Conservation (phyloP, 1,284 basidiomycete species). For the Volvariella volvacea region DNA sequence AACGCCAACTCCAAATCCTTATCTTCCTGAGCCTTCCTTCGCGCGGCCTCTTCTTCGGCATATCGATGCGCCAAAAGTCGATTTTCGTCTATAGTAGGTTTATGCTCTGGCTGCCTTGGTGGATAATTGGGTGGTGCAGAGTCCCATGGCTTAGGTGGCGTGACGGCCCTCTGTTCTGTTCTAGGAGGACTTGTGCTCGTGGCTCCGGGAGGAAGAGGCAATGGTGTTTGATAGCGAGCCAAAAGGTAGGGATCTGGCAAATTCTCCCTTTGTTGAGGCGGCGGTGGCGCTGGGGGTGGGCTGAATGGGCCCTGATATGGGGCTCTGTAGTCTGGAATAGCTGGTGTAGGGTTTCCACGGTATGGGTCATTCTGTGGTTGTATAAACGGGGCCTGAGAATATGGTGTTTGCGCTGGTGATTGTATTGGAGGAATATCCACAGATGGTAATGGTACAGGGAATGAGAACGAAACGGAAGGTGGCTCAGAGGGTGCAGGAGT, state of each 20-base stretch:
- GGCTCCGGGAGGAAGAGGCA: slow-evolving; percentile 41
- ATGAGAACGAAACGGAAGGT: no score
- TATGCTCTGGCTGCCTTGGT: no score
- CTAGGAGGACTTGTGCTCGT: neutral
- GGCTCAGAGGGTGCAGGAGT: no score
- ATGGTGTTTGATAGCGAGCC: slow-evolving; percentile 38
- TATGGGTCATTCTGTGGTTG: no score
- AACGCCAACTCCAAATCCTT: slow-evolving; percentile 32
- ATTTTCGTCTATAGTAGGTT: neutral
- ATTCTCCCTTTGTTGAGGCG: slow-evolving; percentile 6
- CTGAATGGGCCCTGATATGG: slow-evolving; percentile 4
- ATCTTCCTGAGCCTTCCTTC: slow-evolving; percentile 28
- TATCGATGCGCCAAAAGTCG: neutral
- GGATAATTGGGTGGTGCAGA: no score
- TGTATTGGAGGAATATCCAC: no score
- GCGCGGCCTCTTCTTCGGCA: slow-evolving; percentile 25
- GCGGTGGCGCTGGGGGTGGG: slow-evolving; percentile 7
- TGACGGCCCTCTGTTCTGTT: no score
- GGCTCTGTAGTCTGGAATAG: slow-evolving; percentile 2
- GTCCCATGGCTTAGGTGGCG: no score
- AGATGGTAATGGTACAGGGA: no score
- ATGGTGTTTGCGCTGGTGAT: no score
- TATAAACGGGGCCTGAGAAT: no score
- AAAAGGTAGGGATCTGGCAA: slow-evolving; percentile 37
- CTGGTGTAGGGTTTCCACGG: no score